Percentiles rank a stretch among this genome's conserved stretches.
These are phyloP conservation scores for Fomes fomentarius DNA, from an alignment of 1,284 basidiomycete genomes.

Conservation along the genomic window DNA sequence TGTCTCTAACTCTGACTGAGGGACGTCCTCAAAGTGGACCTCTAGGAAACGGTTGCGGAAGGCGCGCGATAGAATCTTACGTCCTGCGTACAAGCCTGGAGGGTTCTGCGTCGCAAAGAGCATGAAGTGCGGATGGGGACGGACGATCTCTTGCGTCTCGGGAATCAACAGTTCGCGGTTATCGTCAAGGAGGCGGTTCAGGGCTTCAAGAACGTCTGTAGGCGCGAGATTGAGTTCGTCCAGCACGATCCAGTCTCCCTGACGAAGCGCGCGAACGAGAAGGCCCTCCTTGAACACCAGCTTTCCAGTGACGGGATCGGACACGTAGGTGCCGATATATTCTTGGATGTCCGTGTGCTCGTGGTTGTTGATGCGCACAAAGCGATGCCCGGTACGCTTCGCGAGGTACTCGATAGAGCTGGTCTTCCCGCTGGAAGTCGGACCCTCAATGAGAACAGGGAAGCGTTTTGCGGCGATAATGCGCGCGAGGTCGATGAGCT, in stretches of 20 bases:
- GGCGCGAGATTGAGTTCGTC: conserved; percentile 98
- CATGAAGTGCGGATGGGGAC: conserved; percentile 96
- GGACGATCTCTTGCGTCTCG: conserved; percentile 94
- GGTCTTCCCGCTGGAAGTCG: conserved; percentile 97
- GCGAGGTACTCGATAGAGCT: conserved; percentile 97
- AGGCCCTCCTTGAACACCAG: conserved; percentile 94
- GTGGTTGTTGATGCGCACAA: conserved; percentile 99
- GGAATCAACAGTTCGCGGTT: conserved; percentile 97
- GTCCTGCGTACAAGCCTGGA: conserved; percentile 94
- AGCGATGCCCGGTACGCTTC: conserved; percentile 90
- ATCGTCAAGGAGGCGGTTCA: conserved; percentile 96
- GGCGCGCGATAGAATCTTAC: conserved; percentile 94
- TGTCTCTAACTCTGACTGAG: conserved; percentile 90
- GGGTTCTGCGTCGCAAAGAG: conserved; percentile 99
- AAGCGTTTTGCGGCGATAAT: conserved; percentile 90
- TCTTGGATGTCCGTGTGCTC: conserved; percentile 99
- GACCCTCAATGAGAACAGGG: conserved; percentile 97
- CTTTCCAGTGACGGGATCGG: conserved; percentile 90
- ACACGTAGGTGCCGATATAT: conserved; percentile 96
- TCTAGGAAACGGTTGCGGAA: conserved; percentile 99
- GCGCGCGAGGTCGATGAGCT: conserved; percentile 90
- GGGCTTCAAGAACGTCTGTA: conserved; percentile 96
- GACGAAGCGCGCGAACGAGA: conserved; percentile 89
- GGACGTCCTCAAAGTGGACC: conserved; percentile 98
- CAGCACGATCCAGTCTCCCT: conserved; percentile 97